phyloP scores from a whole-genome alignment of 2,329 filamentous ascomycete genomes.

The Emmonsia crescens region DNA sequence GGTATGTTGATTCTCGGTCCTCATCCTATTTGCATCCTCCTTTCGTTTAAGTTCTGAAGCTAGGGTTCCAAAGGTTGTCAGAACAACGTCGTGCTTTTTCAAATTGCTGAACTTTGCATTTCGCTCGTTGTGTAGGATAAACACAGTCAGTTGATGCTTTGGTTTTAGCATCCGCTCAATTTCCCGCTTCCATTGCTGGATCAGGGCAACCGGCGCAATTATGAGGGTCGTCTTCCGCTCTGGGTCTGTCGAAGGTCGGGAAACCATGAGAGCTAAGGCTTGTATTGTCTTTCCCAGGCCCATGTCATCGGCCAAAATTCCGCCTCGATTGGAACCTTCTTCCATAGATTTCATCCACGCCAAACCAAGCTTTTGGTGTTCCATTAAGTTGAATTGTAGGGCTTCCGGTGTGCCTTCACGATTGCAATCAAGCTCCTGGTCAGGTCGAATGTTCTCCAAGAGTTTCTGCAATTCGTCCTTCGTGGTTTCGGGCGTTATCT shows the following conservation, averaged over 20 bases:
- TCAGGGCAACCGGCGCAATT: slow-evolving; percentile 65
- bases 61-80: slow-evolving; percentile 69
- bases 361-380: slow-evolving; percentile 69
- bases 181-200: slow-evolving; percentile 77
- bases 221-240: slow-evolving; percentile 66
- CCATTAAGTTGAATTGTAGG: slow-evolving; percentile 59
- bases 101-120: slow-evolving; percentile 49
- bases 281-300: slow-evolving; percentile 78
- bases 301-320: slow-evolving; percentile 73
- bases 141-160: slow-evolving; percentile 50
- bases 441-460: slow-evolving; percentile 61
- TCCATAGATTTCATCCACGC: slow-evolving; percentile 69
- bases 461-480: slow-evolving; percentile 60
- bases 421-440: slow-evolving; percentile 51
- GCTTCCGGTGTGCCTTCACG: slow-evolving; percentile 59
- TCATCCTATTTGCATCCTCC: slow-evolving; percentile 40
- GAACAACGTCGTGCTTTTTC: slow-evolving; percentile 58
- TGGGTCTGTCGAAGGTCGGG: slow-evolving; percentile 50
- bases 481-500: slow-evolving; percentile 40
- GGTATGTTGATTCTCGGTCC: slow-evolving; percentile 35
- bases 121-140: slow-evolving; percentile 57
- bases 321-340: slow-evolving; percentile 58
- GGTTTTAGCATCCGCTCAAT: slow-evolving; percentile 58
- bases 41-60: slow-evolving; percentile 55
- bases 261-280: slow-evolving; percentile 64